Evolutionary conservation across 768 basidiomycete genomes (phyloP), one percentile per base, ranked within the genome.

Genomic region (Baorangia bicolor): DNA sequence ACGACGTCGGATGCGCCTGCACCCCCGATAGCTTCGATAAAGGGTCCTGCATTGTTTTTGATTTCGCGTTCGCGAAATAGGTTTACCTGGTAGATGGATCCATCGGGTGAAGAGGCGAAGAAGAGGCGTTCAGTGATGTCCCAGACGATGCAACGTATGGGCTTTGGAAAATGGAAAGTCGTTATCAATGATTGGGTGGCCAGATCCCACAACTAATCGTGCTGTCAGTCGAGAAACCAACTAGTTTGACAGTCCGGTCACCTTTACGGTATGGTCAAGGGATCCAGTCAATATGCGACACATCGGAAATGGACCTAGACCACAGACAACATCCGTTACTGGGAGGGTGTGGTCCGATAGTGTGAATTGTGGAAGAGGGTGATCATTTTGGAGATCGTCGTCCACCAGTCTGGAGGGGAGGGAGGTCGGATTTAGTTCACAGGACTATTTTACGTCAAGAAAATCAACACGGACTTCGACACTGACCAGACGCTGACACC

Each of bases 301-400:
- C 52, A 75, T 82, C 16, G 90, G 92, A 71, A 91, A 95, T 5
- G 77, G 59, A 14, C 94, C 94, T 38, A 91, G 69, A 13, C 95
- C 93, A 58, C 93, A 87, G 13, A 79, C 69, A 31, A 98, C 80
- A 63, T 91, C 89, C 8, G 89, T 89, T 12, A 99, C 79, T 7
- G 92, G 90, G 5, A 98, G 82, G 0, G 95, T 97, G 68, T 99
- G 97, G 70, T 98, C 96, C 20, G 89, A 82, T 21, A 98, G 75
- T 2, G 85, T 84, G 66, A 85, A 88, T 66, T 86, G 90, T 4
- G 94, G 88, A 55, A 86, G 75, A 4, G 90, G 83, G 16, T 88
- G 78, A 41, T 92, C 88, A 58, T 81, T 82, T 72, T 92, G 89
- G n/a, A 76, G 64, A 18, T 84, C 83, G 57, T 91, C 81, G 58